Conservation (phyloP, 2,329 filamentous ascomycete genomes). For the Diaporthe sp. region DNA sequence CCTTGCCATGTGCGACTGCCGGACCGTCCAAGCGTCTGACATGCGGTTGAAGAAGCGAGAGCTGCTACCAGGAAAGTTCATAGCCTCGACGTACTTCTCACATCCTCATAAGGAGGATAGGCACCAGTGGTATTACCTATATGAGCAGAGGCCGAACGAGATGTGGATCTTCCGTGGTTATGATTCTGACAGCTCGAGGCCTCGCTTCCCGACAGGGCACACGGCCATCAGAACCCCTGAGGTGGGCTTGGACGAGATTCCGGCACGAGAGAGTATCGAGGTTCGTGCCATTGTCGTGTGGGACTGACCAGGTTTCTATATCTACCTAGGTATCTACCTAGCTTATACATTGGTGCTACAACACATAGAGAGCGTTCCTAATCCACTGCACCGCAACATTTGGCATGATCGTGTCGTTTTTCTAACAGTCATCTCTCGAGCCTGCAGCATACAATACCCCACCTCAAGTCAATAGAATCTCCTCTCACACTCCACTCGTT, state of each 20-base stretch:
- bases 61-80: not conserved
- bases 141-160: constrained; percentile 6
- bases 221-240: constrained; percentile 4
- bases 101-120: constrained; percentile 9
- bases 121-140: constrained; percentile 12
- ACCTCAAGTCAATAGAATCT: too few relatives aligned
- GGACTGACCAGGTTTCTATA: not conserved
- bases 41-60: constrained; percentile 16
- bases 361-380: not conserved
- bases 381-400: not conserved
- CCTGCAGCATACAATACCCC: not conserved
- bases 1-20: not conserved
- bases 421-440: not conserved
- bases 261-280: constrained; percentile 11
- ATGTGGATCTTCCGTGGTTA: constrained; percentile 12
- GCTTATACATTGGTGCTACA: not conserved
- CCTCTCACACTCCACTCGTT: too few relatives aligned
- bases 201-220: constrained; percentile 1
- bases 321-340: too few relatives aligned
- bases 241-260: not conserved
- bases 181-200: not conserved
- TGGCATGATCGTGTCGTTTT: not conserved
- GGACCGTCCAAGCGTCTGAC: not conserved
- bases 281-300: constrained; percentile 6
- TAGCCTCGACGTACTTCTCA: constrained; percentile 9